Conservation (phyloP, 2,329 filamentous ascomycete species). For the Cercospora berteroae region DNA sequence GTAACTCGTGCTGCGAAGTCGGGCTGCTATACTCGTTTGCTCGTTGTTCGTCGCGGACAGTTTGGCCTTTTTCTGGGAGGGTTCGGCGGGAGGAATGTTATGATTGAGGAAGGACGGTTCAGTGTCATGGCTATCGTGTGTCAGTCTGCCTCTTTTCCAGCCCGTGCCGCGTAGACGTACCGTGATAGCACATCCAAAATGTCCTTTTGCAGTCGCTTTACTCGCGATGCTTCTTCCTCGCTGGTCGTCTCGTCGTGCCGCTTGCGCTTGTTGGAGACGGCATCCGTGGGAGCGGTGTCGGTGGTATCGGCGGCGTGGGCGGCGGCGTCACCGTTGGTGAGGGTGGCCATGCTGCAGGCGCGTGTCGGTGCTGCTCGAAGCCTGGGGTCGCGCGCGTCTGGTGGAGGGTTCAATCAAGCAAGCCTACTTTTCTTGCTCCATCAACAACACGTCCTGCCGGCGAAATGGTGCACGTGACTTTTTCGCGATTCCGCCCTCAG, state of each 20-base stretch:
- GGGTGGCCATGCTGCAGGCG: constrained; percentile 24
- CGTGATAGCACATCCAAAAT: constrained; percentile 44
- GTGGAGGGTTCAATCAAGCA: constrained; percentile 4
- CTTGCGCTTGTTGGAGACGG: constrained; percentile 44
- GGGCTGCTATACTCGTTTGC: constrained; percentile 40
- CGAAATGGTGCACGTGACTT: not conserved
- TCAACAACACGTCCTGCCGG: not conserved
- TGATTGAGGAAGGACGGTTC: constrained; percentile 47
- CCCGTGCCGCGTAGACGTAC: constrained; percentile 30
- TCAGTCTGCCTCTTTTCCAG: constrained; percentile 17
- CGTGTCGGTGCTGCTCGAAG: constrained; percentile 12
- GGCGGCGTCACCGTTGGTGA: constrained; percentile 16
- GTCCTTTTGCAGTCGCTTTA: constrained; percentile 40
- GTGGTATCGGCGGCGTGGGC: constrained; percentile 8
- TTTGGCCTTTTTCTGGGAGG: constrained; percentile 48
- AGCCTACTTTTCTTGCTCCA: not conserved
- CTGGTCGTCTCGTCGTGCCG: constrained; percentile 40
- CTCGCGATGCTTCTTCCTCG: constrained; percentile 33
- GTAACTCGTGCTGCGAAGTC: constrained; percentile 43
- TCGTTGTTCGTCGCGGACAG: constrained; percentile 37
- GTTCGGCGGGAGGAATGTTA: constrained; percentile 42
- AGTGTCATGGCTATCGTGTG: constrained; percentile 40
- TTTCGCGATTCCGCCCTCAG: not conserved
- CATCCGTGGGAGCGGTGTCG: constrained; percentile 9
- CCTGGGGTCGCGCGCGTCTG: constrained; percentile 14